These are phyloP conservation scores for Madurella fahalii DNA, from an alignment of 2,329 filamentous ascomycete genomes.

Conservation along the genomic window DNA sequence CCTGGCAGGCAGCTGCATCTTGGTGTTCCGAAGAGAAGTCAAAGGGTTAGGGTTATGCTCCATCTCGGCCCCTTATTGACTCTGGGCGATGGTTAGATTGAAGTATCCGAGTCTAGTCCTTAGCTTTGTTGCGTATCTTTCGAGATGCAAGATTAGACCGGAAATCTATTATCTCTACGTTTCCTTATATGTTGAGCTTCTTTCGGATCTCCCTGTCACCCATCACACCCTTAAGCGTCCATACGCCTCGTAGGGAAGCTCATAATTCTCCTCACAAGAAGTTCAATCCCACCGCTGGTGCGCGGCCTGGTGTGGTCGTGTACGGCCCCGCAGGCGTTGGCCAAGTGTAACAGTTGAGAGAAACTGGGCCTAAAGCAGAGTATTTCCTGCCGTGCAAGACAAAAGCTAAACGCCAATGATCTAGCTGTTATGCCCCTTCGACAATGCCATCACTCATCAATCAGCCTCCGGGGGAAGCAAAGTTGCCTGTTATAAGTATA, in stretches of 20 bases:
- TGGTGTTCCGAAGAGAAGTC: no score
- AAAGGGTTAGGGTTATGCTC: no score
- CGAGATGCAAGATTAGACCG: background rate
- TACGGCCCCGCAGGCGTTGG: no score
- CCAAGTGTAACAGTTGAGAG: background rate
- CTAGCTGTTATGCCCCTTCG: background rate
- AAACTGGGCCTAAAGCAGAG: background rate
- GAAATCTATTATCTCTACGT: background rate
- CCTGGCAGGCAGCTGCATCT: no score
- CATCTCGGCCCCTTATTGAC: no score
- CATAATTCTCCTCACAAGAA: background rate
- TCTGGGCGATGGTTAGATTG: no score
- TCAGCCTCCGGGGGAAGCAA: background rate
- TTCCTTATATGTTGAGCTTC: background rate
- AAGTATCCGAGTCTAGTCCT: background rate
- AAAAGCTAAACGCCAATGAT: background rate
- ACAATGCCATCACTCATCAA: background rate
- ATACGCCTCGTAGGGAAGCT: no score
- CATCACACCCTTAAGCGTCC: background rate
- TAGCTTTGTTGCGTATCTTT: background rate
- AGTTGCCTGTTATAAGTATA: constrained; percentile 16
- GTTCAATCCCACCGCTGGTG: background rate
- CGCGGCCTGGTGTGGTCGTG: background rate
- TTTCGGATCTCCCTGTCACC: background rate
- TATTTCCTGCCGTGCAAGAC: no score